Evolutionary conservation across 2,329 filamentous ascomycete species (phyloP).

Genomic region (Fusarium sp.): DNA sequence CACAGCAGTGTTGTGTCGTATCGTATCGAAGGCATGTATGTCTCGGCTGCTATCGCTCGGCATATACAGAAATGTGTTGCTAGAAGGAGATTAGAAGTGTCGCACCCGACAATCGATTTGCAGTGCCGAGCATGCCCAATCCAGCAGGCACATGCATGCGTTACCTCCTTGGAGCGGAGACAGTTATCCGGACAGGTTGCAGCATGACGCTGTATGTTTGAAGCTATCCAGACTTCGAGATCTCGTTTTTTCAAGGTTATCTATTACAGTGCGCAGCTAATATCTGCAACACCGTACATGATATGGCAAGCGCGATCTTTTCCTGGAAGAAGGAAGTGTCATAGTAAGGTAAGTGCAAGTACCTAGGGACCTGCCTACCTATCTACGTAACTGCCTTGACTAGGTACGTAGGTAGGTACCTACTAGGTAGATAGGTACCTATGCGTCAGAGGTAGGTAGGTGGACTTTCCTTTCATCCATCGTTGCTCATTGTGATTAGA

Average conservation of each 20-base stretch:
- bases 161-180: neutral
- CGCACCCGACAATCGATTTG: neutral
- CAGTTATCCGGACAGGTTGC: neutral
- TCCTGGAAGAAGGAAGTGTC: neutral
- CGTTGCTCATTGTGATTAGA: neutral
- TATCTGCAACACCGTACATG: neutral
- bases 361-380: neutral
- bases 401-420: too few species aligned
- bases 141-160: neutral
- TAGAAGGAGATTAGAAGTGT: neutral
- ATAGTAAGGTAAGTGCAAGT: neutral
- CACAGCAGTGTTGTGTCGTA: neutral
- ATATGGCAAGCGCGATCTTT: neutral
- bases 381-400: neutral
- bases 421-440: neutral
- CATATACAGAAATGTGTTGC: slow-evolving; percentile 11
- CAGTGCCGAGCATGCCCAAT: neutral
- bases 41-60: slow-evolving; percentile 22
- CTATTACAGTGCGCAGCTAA: neutral
- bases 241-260: neutral
- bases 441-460: neutral
- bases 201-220: neutral
- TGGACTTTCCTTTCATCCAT: neutral
- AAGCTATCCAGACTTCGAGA: neutral
- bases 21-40: neutral